Base-by-base conservation (phyloP, 164 flowering plant species). In the Nymphaea thermarum region DNA sequence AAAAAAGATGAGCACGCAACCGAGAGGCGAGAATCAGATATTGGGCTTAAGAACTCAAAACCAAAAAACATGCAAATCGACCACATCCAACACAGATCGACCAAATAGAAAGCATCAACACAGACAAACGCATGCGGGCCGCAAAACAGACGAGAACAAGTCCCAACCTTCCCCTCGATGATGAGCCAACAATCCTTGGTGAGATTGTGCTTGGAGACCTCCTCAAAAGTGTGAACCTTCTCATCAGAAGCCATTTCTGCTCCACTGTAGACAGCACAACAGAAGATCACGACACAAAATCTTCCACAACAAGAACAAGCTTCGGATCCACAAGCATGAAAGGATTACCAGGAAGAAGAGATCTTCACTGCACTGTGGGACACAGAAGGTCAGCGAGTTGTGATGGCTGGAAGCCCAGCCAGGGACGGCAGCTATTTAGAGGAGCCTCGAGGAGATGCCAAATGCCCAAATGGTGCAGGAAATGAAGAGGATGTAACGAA, bases 151-250 rank as follows among this genome's bases (percentile, higher is more conserved):
- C 12, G 57, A 51, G 14, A 51, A 51, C 14, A 51, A 51, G 14
- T 0, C 57, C 0, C 10, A 62, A 89, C 93, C 96, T 90, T 90
- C 61, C 96, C 96, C 60, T 80, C 65, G 45, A 91, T 91, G 67
- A 91, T 72, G 51, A 91, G 86, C 96, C 96, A 91, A 64, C 95
- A 89, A 80, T 91, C 97, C 67, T 91, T 82, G 70, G 80, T 80
- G 51, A 75, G 68, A 76, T 81, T 82, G 80, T 91, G 97, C 85
- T 77, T 82, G 0, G 77, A 63, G 45, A 89, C 92, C 65, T 91
- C 96, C 64, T 84, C 96, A 62, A 87, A 87, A 1, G 18, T 2
- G 64, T 70, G 72, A 64, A 78, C 60, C 73, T 80, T 87, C 53
- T 75, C 75, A 80, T 84, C 86, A 66, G 91, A 83, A 47, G 85